Percentiles rank a stretch among this genome's conserved stretches.
phyloP scores from a whole-genome alignment of 495 filamentous ascomycete genomes.

The Aspergillus taichungensis region DNA sequence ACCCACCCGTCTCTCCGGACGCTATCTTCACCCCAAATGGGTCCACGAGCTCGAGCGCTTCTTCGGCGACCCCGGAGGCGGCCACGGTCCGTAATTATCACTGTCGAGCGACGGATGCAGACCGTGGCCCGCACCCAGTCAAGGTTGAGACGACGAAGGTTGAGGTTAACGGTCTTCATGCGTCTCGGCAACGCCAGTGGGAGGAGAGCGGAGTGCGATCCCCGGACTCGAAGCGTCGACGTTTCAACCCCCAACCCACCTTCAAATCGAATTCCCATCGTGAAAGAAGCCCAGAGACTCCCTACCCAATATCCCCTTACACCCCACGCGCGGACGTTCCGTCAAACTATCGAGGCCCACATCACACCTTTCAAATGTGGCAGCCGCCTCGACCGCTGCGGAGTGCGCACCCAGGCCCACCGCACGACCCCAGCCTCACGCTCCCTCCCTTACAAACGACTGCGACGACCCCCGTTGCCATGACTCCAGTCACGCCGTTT shows the following conservation, averaged over 20 bases:
- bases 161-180: slow-evolving; percentile 11
- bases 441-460: slow-evolving; percentile 53
- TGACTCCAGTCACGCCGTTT: slow-evolving; percentile 24
- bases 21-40: slow-evolving; percentile 25
- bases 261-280: slow-evolving; percentile 22
- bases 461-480: slow-evolving; percentile 7
- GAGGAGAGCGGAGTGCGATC: slow-evolving; percentile 24
- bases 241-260: slow-evolving; percentile 29
- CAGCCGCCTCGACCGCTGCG: slow-evolving; percentile 26
- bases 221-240: slow-evolving; percentile 50
- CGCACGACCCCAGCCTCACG: slow-evolving; percentile 37
- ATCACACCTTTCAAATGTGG: slow-evolving; percentile 23
- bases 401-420: slow-evolving; percentile 12
- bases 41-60: slow-evolving; percentile 9
- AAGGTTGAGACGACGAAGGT: slow-evolving; percentile 17
- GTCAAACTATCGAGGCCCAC: slow-evolving; percentile 15
- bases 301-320: slow-evolving; percentile 26
- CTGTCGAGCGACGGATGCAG: slow-evolving; percentile 12
- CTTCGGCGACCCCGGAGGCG: slow-evolving; percentile 11
- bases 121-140: slow-evolving; percentile 15
- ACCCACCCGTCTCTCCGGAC: slow-evolving; percentile 35
- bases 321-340: slow-evolving; percentile 21
- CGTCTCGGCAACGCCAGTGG: slow-evolving; percentile 18
- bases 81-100: slow-evolving; percentile 17
- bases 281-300: slow-evolving; percentile 26